Evolutionary conservation across 768 basidiomycete genomes (phyloP), one percentile per base, ranked within the genome.

Genomic region (Lentinula lateritia): DNA sequence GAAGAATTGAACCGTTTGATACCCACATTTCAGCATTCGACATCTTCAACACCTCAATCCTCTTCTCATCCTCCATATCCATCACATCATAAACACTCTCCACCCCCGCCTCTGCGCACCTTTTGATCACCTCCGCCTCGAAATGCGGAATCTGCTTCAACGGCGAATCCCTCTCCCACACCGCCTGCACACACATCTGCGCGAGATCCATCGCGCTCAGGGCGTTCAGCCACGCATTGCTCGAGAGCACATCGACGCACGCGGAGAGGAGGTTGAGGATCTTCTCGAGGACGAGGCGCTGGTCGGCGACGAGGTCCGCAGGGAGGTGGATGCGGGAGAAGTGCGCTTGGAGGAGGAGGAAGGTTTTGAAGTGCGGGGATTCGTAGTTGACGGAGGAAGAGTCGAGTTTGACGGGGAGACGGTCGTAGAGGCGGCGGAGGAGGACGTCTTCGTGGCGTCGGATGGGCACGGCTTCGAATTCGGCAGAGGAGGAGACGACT

Each of bases 171-270:
- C 87, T 89, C 70, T 99, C 96, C 97, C 97, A 98, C 74, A 96
- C 87, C 0, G 91, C 94, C 72, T 98, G 97, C 5, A 98, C 93
- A 73, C 93, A 95, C 96, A 98, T 98, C 73, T 98, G 97, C 8
- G 92, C 92, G 52, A 98, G 75, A 73, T 99, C 96, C 97, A 98
- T 98, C 0, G 95, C 95, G 36, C 94, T 92, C 23, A 98, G 75
- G 0, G 96, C 97, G 68, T 87, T 95, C 67, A 98, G 74, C 90
- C 90, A 96, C 1, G 92, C 94, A 69, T 97, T 98, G 39, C 93
- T 95, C 2, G 93, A 95, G 93, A 98, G 95, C 61, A 98, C 96
- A 69, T 98, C 95, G 36, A 98, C 95, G 68, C 93, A 96, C 1
- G 96, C 96, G 9, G 93, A 93, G 15, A 97, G 80, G 16, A 96